Conservation (phyloP, 331 rosid species). For the Saraca asoca region DNA sequence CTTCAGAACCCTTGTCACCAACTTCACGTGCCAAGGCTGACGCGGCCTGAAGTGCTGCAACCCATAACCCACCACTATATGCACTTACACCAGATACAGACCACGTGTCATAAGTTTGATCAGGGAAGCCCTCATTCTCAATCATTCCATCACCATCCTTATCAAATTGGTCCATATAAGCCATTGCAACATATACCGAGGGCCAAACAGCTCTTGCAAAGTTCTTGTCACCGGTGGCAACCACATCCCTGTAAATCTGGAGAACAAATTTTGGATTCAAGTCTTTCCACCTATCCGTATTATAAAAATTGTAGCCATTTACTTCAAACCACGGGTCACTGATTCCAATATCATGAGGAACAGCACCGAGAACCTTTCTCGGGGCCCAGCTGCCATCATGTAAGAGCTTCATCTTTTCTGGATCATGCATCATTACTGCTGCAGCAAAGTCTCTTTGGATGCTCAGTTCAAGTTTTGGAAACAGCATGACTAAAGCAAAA, state of each 20-base stretch:
- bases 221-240: constrained; percentile 88
- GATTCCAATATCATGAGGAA: constrained; percentile 94
- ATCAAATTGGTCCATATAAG: constrained; percentile 94
- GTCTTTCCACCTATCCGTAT: constrained; percentile 98
- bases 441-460: constrained; percentile 98
- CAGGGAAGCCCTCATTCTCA: constrained; percentile 95
- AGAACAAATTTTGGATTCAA: constrained; percentile 96
- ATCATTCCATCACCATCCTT: constrained; percentile 93
- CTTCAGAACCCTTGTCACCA: constrained; percentile 80
- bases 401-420: constrained; percentile 65
- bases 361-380: constrained; percentile 94
- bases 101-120: constrained; percentile 97
- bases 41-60: constrained; percentile 92
- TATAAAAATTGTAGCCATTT: constrained; percentile 73
- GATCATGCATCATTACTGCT: constrained; percentile 96
- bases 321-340: constrained; percentile 95
- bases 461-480: constrained; percentile 93
- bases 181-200: constrained; percentile 88
- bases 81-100: constrained; percentile 94
- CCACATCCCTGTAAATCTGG: constrained; percentile 90
- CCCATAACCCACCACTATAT: constrained; percentile 94
- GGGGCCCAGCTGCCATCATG: constrained; percentile 63
- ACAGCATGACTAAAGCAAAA: constrained; percentile 74
- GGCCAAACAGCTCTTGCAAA: constrained; percentile 97
- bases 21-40: constrained; percentile 80